Evolutionary conservation across 2,329 filamentous ascomycete genomes (phyloP).

Genomic region (Zasmidium cellare): DNA sequence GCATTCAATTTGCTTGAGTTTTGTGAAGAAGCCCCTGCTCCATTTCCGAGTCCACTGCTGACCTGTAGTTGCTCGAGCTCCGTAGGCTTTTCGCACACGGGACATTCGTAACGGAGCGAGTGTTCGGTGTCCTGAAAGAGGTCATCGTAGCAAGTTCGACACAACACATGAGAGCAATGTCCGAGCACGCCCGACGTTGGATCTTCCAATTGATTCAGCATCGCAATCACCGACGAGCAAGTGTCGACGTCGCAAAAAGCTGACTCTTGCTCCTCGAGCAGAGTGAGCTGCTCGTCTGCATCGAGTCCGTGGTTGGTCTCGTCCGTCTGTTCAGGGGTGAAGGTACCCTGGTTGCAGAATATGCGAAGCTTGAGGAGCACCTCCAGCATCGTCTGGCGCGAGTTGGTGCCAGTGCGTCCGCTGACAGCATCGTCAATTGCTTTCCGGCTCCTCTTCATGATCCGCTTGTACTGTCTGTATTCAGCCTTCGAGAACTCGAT

Average conservation of each 20-base stretch:
- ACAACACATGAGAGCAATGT: neutral
- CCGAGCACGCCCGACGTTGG: neutral
- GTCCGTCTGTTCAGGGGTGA: constrained; percentile 3
- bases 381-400: constrained; percentile 6
- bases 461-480: constrained; percentile 1
- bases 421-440: constrained; percentile 3
- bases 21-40: neutral
- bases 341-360: constrained; percentile 17
- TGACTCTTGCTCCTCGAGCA: constrained; percentile 5
- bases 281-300: constrained; percentile 9
- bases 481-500: neutral
- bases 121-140: neutral
- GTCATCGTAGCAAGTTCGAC: neutral
- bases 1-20: constrained; percentile 1
- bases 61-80: neutral
- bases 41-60: neutral
- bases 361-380: constrained; percentile 15
- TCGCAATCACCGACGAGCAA: neutral
- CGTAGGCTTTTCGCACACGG: neutral
- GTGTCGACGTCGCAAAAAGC: neutral
- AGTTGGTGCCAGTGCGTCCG: neutral
- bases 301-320: constrained; percentile 1
- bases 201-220: constrained; percentile 5
- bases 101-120: neutral
- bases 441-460: constrained; percentile 2